Base-by-base conservation (phyloP, 148 eudicot genomes). In the Heliamphora exappendiculata region DNA sequence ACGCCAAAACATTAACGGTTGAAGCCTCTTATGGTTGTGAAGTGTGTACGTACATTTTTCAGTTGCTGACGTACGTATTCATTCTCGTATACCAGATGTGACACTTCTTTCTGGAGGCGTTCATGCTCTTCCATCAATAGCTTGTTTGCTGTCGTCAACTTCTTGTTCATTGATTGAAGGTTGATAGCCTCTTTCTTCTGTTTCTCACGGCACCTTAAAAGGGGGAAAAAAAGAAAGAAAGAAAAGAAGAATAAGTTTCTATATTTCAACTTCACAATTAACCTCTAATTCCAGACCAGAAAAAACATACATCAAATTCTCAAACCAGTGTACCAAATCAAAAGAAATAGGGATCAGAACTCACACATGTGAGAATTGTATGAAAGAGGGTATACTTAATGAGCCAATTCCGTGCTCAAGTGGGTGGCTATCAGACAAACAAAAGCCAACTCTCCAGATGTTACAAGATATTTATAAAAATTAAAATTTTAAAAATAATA, bases 111-210 rank as follows among this genome's bases (percentile, higher is more conserved):
- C 76, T 86, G 89, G 33, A 86, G 78, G 73, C 89, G 78, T 47
- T 84, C 89, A 78, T 86, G 84, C 67, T 86, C 89, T 77, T 86
- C 89, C 89, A 80, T 86, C 41, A 86, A 78, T 49, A 84, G 83
- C 83, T 84, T 86, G 63, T 86, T 86, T 84, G 77, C 79, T 2
- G 86, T 86, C 14, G 81, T 77, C 72, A 86, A 51, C 73, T 84
- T 86, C 41, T 81, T 72, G 62, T 86, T 86, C 79, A 86, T 84
- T 0, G 70, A 74, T 22, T 84, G 89, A 54, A 86, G 79, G 74
- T 82, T 67, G 1, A 78, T 69, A 28, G 89, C 55, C 65, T 86
- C 89, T 34, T 86, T 84, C 69, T 84, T 84, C 77, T 81, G 89
- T 75, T 84, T 86, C 82, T 86, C 89, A 59, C 86, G 75, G 72